phyloP scores from a whole-genome alignment of 2,329 filamentous ascomycete species.

The Diplocarpon rosae region DNA sequence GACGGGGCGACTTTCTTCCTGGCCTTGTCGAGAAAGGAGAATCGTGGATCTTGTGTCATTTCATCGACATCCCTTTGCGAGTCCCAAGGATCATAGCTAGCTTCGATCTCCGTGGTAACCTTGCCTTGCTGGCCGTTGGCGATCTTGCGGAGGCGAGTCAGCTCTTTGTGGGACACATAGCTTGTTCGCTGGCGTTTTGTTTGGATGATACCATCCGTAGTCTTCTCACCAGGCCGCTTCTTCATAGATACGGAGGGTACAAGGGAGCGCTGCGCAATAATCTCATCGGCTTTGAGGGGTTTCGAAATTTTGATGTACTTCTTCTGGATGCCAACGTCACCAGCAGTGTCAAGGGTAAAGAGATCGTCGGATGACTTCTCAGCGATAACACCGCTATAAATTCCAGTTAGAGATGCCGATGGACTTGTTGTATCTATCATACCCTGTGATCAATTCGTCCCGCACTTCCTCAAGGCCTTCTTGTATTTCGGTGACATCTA shows the following conservation, averaged over 20 bases:
- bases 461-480: constrained; percentile 73
- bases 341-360: constrained; percentile 70
- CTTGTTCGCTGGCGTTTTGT: constrained; percentile 67
- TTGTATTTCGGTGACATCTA: constrained; percentile 81
- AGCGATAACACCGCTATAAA: constrained; percentile 63
- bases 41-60: constrained; percentile 38
- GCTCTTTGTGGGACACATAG: constrained; percentile 77
- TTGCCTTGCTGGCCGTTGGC: constrained; percentile 56
- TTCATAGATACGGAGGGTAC: constrained; percentile 67
- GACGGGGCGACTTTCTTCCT: constrained; percentile 59
- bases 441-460: constrained; percentile 87
- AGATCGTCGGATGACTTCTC: constrained; percentile 77
- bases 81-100: constrained; percentile 73
- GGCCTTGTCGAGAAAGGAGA: constrained; percentile 56
- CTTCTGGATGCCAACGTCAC: constrained; percentile 54
- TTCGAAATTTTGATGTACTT: constrained; percentile 62
- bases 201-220: constrained; percentile 60
- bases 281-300: constrained; percentile 80
- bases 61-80: constrained; percentile 35
- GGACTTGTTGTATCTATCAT: constrained; percentile 19
- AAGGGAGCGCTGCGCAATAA: constrained; percentile 73
- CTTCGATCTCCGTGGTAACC: constrained; percentile 36
- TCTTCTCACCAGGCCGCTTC: constrained; percentile 62
- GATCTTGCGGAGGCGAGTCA: constrained; percentile 64
- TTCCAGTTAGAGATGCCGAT: constrained; percentile 7